Evolutionary conservation across 768 basidiomycete genomes (phyloP).

Genomic region (Rubroboletus pulcherrimus): DNA sequence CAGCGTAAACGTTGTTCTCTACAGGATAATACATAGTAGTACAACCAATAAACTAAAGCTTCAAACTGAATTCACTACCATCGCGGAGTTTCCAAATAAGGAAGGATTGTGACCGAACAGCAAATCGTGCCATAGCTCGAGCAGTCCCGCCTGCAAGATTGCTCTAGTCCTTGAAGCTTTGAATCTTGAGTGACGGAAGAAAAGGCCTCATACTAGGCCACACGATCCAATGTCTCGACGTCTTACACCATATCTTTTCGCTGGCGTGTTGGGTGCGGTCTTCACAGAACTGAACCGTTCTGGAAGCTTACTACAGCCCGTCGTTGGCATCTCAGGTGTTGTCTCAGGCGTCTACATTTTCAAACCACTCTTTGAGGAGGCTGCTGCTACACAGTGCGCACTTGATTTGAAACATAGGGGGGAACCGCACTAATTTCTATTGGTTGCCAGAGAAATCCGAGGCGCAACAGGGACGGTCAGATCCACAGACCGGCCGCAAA

Average conservation of each 20-base stretch:
- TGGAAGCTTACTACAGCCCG: neutral
- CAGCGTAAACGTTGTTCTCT: conserved; percentile 2
- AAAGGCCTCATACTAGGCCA: neutral
- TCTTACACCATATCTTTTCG: conserved; percentile 49
- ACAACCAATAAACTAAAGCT: neutral
- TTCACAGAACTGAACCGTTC: neutral
- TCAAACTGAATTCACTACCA: neutral
- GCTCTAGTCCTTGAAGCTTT: neutral
- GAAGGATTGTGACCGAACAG: conserved; percentile 5
- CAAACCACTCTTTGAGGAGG: conserved; percentile 41
- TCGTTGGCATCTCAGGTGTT: conserved; percentile 39
- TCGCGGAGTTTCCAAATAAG: conserved; percentile 29
- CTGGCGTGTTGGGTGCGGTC: conserved; percentile 50
- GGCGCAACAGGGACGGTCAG: neutral
- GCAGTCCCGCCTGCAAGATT: neutral
- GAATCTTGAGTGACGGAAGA: neutral
- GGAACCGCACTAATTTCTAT: neutral
- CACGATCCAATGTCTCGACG: conserved; percentile 34
- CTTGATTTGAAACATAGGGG: neutral
- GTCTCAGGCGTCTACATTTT: conserved; percentile 66
- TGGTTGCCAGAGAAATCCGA: conserved; percentile 12
- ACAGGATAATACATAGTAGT: neutral
- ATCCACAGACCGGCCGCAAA: conserved; percentile 3
- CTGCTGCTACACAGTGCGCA: conserved; percentile 13
- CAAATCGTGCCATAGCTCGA: neutral